A percentile compares a stretch with the other conserved stretches of the same genome.
phyloP scores from a whole-genome alignment of 1,284 basidiomycete species.

The Microbotryum intermedium region DNA sequence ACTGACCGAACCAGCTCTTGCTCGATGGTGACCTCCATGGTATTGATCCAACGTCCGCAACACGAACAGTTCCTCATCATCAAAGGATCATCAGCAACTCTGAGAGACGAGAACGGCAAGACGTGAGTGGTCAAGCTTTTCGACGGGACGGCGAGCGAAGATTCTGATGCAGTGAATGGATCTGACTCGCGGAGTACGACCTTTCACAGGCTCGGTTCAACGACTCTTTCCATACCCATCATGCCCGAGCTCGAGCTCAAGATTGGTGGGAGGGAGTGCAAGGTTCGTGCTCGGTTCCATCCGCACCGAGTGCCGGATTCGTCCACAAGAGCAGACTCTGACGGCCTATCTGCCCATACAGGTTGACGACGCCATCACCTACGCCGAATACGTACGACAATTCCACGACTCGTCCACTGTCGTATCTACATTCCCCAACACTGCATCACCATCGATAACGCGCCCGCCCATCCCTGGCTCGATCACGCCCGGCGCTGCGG shows the following conservation, averaged over 20 bases:
- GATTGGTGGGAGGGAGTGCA: not conserved
- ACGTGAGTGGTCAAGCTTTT: constrained; percentile 42
- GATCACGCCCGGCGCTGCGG: no score
- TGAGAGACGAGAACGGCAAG: constrained; percentile 57
- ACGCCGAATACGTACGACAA: not conserved
- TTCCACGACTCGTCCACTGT: not conserved
- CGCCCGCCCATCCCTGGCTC: no score
- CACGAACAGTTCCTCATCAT: constrained; percentile 45
- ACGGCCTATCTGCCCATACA: not conserved
- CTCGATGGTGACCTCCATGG: no score
- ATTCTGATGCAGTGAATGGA: no score
- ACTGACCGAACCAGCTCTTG: no score
- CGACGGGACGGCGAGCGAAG: not conserved
- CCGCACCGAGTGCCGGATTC: not conserved
- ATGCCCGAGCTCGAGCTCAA: constrained; percentile 51
- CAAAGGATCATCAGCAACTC: constrained; percentile 40
- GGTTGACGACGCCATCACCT: constrained; percentile 2
- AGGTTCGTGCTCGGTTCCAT: not conserved
- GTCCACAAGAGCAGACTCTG: not conserved
- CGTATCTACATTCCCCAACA: not conserved
- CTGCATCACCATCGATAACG: no score
- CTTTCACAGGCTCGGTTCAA: constrained; percentile 1
- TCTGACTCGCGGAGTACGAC: not conserved
- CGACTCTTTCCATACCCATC: constrained; percentile 23
- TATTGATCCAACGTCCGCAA: no score